phyloP scores from a whole-genome alignment of 2,329 filamentous ascomycete genomes.

The Pseudogymnoascus sp. region DNA sequence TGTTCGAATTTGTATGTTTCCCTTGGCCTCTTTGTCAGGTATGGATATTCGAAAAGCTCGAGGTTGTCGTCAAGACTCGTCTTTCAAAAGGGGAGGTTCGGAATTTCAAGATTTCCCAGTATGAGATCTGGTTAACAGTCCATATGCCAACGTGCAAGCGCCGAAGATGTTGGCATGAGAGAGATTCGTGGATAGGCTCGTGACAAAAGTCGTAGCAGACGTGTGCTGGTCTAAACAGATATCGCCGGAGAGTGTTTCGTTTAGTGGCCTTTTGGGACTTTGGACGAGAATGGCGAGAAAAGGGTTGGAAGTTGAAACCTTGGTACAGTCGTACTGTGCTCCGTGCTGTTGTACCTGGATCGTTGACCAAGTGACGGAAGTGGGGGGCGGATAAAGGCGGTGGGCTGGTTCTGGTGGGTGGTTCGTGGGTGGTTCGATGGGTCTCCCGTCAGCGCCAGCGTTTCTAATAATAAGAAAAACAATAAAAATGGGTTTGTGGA shows the following conservation, averaged over 20 bases:
- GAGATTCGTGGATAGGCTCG: not conserved
- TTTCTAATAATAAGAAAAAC: not conserved
- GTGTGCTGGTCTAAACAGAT: not conserved
- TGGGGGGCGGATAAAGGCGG: not conserved
- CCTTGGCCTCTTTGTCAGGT: not conserved
- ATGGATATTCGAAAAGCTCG: not conserved
- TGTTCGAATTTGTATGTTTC: not conserved
- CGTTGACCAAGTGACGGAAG: not conserved
- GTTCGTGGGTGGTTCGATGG: not conserved
- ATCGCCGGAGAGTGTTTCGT: not conserved
- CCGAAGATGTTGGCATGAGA: not conserved
- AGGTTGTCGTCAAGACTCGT: not conserved
- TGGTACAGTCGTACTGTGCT: not conserved
- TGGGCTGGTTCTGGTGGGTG: not conserved
- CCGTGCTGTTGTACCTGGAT: not conserved
- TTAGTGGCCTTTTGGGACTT: not conserved
- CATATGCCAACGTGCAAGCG: not conserved
- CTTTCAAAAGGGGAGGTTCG: not conserved
- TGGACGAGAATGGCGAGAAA: not conserved
- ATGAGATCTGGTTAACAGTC: not conserved
- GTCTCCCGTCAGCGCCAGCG: not conserved
- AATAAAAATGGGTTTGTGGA: not conserved
- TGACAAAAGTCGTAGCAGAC: not conserved
- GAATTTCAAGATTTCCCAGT: not conserved
- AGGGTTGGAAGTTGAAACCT: not conserved